Base-by-base conservation (phyloP, 1,284 basidiomycete genomes). In the Boletus hoseneyae region DNA sequence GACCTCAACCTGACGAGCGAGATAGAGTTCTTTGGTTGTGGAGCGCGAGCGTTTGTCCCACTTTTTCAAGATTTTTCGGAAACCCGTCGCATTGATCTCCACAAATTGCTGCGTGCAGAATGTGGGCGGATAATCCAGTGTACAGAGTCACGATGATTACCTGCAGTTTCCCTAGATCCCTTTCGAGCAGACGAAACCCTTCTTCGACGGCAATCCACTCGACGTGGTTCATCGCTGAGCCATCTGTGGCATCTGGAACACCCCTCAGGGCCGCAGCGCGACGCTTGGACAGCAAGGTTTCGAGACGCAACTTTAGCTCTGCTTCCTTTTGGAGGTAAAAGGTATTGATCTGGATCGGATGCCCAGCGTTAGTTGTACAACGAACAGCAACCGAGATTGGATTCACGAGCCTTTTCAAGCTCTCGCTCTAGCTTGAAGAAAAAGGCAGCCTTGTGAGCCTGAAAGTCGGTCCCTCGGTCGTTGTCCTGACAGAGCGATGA, bases 371-470 rank as follows among this genome's bases (percentile, higher is more conserved):
- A 50, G 40, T 33, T 38, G 50, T 33, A 19, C 37, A 29, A 35
- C 21, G 33, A 39, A 19, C 25, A 18, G 34, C 3, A 37, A 43
- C 16, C 21, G 11, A 40, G 36, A 35, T 4, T 12, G 10, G 34
- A 35, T 45, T 48, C 44, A 57, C 72, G 52, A 64, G 89, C 94
- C 84, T 99, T 99, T 74, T 99, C 97, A 18, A 99, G 76, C 70
- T 99, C 97, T 30, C 97, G 81, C 70, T 98, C 96, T 1, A 99
- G 81, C 66, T 96, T 98, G 80, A 98, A 99, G 78, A 99, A 99
- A 79, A 98, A 99, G 1, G 94, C 93, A 18, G 96, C 92, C 64
- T 96, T 93, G 74, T 97, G 93, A 15, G 93, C 92, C 62, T 90
- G 90, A 63, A 96, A 93, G 63, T 87, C 82, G 7, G 83, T 76